A percentile compares a stretch with the other conserved stretches of the same genome.
These are phyloP conservation scores for Paraphoma chrysanthemicola DNA, from an alignment of 2,329 filamentous ascomycete genomes.

Conservation along the genomic window DNA sequence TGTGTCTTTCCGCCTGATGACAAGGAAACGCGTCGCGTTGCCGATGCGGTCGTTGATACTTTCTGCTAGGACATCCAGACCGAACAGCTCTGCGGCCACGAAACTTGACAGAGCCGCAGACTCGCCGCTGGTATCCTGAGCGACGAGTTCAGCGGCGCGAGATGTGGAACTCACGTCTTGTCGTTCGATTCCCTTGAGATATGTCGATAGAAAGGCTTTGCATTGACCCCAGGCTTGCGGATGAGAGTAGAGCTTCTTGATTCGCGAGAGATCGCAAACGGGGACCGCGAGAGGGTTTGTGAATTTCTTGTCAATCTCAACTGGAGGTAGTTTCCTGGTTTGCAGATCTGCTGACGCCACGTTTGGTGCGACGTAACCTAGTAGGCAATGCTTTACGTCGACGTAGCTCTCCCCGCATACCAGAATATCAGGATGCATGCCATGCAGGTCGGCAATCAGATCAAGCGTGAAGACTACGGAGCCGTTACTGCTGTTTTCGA, in stretches of 20 bases:
- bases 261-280: conserved; percentile 59
- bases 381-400: conserved; percentile 84
- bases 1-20: conserved; percentile 54
- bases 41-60: conserved; percentile 76
- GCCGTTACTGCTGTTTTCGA: conserved; percentile 96
- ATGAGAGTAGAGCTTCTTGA: conserved; percentile 86
- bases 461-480: conserved; percentile 90
- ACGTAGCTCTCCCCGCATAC: conserved; percentile 88
- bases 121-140: conserved; percentile 64
- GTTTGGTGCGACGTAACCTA: conserved; percentile 58
- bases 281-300: background rate
- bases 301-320: conserved; percentile 1
- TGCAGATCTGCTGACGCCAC: background rate
- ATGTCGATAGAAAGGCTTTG: conserved; percentile 71
- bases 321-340: background rate
- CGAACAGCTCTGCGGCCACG: conserved; percentile 73
- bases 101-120: conserved; percentile 80
- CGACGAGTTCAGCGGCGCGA: conserved; percentile 78
- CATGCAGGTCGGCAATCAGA: conserved; percentile 78
- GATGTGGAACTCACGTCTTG: conserved; percentile 87
- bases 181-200: conserved; percentile 77
- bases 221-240: conserved; percentile 97
- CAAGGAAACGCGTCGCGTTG: conserved; percentile 81
- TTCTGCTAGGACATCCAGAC: conserved; percentile 71
- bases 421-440: conserved; percentile 69